Evolutionary conservation across 2,329 filamentous ascomycete genomes (phyloP).

Genomic region (Didymella arachidicola): DNA sequence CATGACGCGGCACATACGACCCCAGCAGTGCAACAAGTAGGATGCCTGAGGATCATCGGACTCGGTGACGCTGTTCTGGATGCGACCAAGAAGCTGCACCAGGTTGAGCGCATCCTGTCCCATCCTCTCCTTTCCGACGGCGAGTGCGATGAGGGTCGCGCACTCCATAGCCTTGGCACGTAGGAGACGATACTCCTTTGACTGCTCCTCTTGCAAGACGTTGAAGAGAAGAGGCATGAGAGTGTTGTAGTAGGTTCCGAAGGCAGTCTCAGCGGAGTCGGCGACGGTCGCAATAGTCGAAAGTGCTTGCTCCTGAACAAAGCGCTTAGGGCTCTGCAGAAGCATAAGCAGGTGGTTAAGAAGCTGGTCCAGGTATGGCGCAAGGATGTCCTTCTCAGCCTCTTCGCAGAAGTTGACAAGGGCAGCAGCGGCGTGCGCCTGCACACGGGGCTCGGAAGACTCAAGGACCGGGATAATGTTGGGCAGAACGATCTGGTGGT

Average conservation of each 20-base stretch:
- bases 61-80: slow-evolving; percentile 82
- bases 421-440: slow-evolving; percentile 96
- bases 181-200: slow-evolving; percentile 89
- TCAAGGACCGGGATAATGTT: slow-evolving; percentile 92
- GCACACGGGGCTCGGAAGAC: slow-evolving; percentile 89
- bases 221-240: slow-evolving; percentile 95
- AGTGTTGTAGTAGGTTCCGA: slow-evolving; percentile 92
- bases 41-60: slow-evolving; percentile 94
- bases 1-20: slow-evolving; percentile 95
- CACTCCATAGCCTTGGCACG: slow-evolving; percentile 99
- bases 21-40: slow-evolving; percentile 99
- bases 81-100: slow-evolving; percentile 84
- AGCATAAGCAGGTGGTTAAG: slow-evolving; percentile 85
- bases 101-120: slow-evolving; percentile 85
- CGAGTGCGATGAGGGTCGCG: slow-evolving; percentile 91
- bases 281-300: slow-evolving; percentile 98
- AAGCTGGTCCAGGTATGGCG: slow-evolving; percentile 90
- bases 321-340: slow-evolving; percentile 89
- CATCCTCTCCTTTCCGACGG: slow-evolving; percentile 92
- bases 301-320: slow-evolving; percentile 95
- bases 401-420: slow-evolving; percentile 99
- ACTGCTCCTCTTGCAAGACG: slow-evolving; percentile 86
- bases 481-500: slow-evolving; percentile 84
- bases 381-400: slow-evolving; percentile 88
- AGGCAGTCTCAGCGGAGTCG: slow-evolving; percentile 95